Conservation (phyloP, 2,329 filamentous ascomycete genomes). For the Cordyceps farinosa region DNA sequence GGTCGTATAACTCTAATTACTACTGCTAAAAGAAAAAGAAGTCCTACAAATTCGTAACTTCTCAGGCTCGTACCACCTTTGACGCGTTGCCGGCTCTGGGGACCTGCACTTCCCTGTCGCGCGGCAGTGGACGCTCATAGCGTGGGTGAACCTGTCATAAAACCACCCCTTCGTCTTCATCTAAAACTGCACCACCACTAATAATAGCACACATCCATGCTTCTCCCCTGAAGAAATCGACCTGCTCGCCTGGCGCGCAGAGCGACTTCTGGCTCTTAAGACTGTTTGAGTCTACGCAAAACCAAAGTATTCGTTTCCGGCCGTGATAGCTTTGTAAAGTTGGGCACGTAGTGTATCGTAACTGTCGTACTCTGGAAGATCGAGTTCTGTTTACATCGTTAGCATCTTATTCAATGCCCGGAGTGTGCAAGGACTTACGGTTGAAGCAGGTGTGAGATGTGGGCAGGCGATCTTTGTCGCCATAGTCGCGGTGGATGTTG, state of each 20-base stretch:
- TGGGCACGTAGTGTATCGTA: constrained; percentile 88
- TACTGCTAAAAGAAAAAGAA: constrained; percentile 30
- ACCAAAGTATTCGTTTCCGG: constrained; percentile 94
- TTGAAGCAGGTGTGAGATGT: constrained; percentile 99
- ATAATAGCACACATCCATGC: not conserved
- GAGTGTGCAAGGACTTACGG: constrained; percentile 62
- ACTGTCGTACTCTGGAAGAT: constrained; percentile 95
- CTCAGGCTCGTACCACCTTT: not conserved
- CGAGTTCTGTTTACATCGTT: constrained; percentile 68
- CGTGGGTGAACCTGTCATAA: not conserved
- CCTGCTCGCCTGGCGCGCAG: not conserved
- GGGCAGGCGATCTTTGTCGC: constrained; percentile 90
- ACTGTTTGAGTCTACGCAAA: constrained; percentile 63
- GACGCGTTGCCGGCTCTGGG: not conserved
- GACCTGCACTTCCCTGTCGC: constrained; percentile 54
- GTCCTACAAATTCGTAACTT: constrained; percentile 20
- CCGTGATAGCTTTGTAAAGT: constrained; percentile 93
- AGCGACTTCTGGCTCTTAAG: not conserved
- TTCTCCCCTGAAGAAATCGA: not conserved
- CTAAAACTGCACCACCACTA: not conserved
- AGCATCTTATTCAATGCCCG: constrained; percentile 24
- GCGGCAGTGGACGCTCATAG: not conserved
- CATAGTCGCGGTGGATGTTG: constrained; percentile 98
- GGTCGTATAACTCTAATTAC: constrained; percentile 9
- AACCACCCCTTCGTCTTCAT: not conserved